Evolutionary conservation across 371 early-diverging fungal species (phyloP).

Genomic region (Circinella umbellata): DNA sequence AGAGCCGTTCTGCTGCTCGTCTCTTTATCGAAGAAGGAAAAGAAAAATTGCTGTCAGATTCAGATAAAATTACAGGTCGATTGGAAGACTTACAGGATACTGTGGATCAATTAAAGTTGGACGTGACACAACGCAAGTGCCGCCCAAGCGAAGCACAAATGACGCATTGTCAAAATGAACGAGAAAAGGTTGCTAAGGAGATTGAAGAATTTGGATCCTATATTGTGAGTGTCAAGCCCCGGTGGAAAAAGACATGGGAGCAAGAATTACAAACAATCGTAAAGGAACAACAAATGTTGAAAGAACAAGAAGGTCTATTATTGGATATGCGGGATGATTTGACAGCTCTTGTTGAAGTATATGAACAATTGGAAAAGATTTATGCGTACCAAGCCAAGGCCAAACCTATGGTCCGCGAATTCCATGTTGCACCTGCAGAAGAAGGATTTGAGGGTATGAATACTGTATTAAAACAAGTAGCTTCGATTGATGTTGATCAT

Average conservation of each 20-base stretch:
- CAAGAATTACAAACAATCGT: conserved; percentile 81
- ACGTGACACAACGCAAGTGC: conserved; percentile 76
- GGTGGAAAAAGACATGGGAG: conserved; percentile 88
- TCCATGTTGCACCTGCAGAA: conserved; percentile 65
- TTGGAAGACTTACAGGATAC: conserved; percentile 77
- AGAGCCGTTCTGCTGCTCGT: conserved; percentile 33
- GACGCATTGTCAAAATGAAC: conserved; percentile 63
- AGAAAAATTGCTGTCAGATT: conserved; percentile 59
- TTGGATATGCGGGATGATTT: conserved; percentile 76
- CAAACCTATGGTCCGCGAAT: conserved; percentile 46
- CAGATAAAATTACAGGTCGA: conserved; percentile 63
- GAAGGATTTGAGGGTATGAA: conserved; percentile 67
- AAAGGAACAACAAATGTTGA: conserved; percentile 80
- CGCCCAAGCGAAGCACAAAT: conserved; percentile 69
- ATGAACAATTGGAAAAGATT: conserved; percentile 70
- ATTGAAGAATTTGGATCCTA: conserved; percentile 63
- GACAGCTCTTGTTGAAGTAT: conserved; percentile 62
- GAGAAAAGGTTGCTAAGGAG: conserved; percentile 56
- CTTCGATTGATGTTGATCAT: conserved; percentile 70
- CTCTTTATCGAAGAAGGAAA: conserved; percentile 71
- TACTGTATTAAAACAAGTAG: conserved; percentile 71
- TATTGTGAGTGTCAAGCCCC: conserved; percentile 67
- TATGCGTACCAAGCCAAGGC: conserved; percentile 60
- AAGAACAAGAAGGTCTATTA: conserved; percentile 76
- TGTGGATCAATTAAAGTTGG: conserved; percentile 78